These are phyloP conservation scores for Adansonia grandidieri DNA, from an alignment of 441 rosid species.

Conservation along the genomic window DNA sequence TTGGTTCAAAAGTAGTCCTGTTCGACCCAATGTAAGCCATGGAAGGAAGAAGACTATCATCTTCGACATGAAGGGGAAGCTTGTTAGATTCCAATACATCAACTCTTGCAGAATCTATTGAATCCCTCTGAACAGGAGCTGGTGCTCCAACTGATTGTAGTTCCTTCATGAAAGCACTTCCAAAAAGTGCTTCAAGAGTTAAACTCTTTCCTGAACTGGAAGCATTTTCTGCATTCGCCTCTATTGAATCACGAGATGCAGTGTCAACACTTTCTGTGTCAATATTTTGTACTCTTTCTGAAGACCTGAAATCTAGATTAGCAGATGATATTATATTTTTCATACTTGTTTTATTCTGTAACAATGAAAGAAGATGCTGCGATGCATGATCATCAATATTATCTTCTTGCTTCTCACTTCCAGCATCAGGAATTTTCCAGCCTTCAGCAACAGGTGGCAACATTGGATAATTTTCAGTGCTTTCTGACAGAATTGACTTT, in stretches of 20 bases:
- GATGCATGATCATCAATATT: slow-evolving; percentile 72
- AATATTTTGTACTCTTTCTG: slow-evolving; percentile 35
- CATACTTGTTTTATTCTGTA: slow-evolving; percentile 63
- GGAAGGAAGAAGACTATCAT: slow-evolving; percentile 42
- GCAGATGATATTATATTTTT: slow-evolving; percentile 35
- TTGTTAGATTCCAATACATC: slow-evolving; percentile 52
- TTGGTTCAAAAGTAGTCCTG: slow-evolving; percentile 44
- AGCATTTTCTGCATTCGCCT: slow-evolving; percentile 41
- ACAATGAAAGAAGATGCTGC: slow-evolving; percentile 82
- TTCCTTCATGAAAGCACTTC: slow-evolving; percentile 92
- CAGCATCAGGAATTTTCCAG: slow-evolving; percentile 41
- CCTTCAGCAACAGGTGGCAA: slow-evolving; percentile 41
- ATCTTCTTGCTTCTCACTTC: slow-evolving; percentile 51
- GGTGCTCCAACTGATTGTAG: slow-evolving; percentile 81
- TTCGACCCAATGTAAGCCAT: slow-evolving; percentile 40
- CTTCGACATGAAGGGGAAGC: slow-evolving; percentile 32
- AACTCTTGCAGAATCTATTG: slow-evolving; percentile 44
- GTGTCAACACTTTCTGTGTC: slow-evolving; percentile 36
- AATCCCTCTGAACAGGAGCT: slow-evolving; percentile 45
- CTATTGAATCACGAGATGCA: slow-evolving; percentile 35
- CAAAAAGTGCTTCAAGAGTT: slow-evolving; percentile 94
- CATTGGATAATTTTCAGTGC: slow-evolving; percentile 46
- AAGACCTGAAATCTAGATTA: slow-evolving; percentile 40
- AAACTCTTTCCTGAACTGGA: slow-evolving; percentile 51
- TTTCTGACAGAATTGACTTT: slow-evolving; percentile 83